Percentiles rank a stretch among this genome's conserved stretches.
phyloP scores from a whole-genome alignment of 164 flowering plant genomes.

The Nelumbo lutea region DNA sequence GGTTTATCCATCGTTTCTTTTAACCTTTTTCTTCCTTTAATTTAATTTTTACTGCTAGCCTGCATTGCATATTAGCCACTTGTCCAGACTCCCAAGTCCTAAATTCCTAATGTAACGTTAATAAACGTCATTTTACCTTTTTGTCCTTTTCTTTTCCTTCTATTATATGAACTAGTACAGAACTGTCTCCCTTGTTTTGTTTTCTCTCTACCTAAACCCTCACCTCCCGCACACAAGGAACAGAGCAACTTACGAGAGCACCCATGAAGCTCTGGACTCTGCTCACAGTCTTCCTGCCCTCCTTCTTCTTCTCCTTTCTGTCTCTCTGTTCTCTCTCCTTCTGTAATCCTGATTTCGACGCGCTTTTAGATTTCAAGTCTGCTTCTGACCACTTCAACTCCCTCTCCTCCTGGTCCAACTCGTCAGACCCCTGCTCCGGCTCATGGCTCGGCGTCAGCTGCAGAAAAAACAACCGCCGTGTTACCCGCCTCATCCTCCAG shows the following conservation, averaged over 20 bases:
- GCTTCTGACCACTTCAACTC: slow-evolving; percentile 16
- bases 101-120: too few relatives aligned
- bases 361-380: slow-evolving; percentile 29
- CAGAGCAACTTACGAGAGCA: background rate
- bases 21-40: too few relatives aligned
- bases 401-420: slow-evolving; percentile 34
- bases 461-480: slow-evolving; percentile 21
- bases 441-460: slow-evolving; percentile 52
- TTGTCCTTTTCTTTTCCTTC: too few relatives aligned
- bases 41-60: too few relatives aligned
- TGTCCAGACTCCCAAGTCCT: too few relatives aligned
- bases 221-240: background rate
- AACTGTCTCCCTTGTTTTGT: background rate
- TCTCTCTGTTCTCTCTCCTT: slow-evolving; percentile 10
- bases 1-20: too few relatives aligned
- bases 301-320: slow-evolving; percentile 7
- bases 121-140: background rate
- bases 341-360: slow-evolving; percentile 14
- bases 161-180: background rate
- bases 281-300: background rate
- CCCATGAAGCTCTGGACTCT: slow-evolving; percentile 13
- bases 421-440: slow-evolving; percentile 29
- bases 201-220: background rate
- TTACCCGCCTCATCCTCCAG: slow-evolving; percentile 38
- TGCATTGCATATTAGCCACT: too few relatives aligned